Base-by-base conservation (phyloP, 1,284 basidiomycete species). In the Austroboletus niveus region DNA sequence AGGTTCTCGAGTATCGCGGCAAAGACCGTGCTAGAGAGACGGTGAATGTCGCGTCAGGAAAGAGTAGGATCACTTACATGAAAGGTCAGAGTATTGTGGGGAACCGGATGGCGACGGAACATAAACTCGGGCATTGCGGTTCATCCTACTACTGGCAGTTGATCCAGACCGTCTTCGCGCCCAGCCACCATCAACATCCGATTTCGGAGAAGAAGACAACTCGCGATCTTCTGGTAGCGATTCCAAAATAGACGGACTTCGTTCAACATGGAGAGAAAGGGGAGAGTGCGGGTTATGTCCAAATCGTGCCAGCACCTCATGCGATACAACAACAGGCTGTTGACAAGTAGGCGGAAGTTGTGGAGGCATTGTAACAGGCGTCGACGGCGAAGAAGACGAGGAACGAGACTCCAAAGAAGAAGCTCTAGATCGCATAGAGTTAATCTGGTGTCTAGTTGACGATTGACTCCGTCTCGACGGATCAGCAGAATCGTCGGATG, bases 211-310 rank as follows among this genome's bases (percentile, higher is more conserved):
- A 0, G 52, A 57, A 49, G 54, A 57, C 40, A 70, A 62, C 47
- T 79, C 79, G 22, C 66, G 58, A 52, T 75, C 81, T 56, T 84
- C 81, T 1, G 80, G 79, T 8, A 83, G 72, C 11, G 75, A 69
- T 51, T 78, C 75, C 43, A 82, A 63, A 9, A 70, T 34, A 57
- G 63, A 52, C 62, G 64, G 34, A 48, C 57, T 39, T 44, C 57
- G 57, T 47, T 68, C 71, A 34, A 46, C 46, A 24, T 55, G 36
- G 42, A 58, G n/a, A 36, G 48, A 42, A 41, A 68, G 57, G 36
- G 74, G 81, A 62, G 7, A 20, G 12, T 42, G 40, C 5, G 40
- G 40, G 12, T 79, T 79, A 53, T 82, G 75, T 35, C 75, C 74
- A 47, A 82, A 82, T n/a, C 70, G 67, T 34, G 80, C 52, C 10